Evolutionary conservation across 768 basidiomycete species (phyloP).

Genomic region (Tricholoma flavovirens): DNA sequence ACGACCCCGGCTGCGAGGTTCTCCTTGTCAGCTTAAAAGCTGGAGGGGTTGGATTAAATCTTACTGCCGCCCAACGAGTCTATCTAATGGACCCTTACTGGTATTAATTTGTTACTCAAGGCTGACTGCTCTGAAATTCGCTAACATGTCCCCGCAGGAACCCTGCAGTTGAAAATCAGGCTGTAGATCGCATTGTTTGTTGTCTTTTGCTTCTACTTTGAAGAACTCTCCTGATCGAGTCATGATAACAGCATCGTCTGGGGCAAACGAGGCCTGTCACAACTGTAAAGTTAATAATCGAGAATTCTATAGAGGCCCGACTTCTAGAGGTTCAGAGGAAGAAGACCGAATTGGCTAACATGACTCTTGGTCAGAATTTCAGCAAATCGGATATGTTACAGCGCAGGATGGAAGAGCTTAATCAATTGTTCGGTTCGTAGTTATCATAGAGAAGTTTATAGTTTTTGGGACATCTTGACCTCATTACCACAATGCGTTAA

Average conservation of each 20-base stretch:
- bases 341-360: constrained; percentile 91
- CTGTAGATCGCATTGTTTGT: constrained; percentile 93
- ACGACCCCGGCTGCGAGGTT: constrained; percentile 88
- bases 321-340: constrained; percentile 91
- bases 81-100: constrained; percentile 98
- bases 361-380: constrained; percentile 84
- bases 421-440: constrained; percentile 58
- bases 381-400: constrained; percentile 85
- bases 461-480: constrained; percentile 17
- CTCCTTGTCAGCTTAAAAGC: constrained; percentile 94
- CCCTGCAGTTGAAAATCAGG: constrained; percentile 95
- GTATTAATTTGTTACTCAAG: constrained; percentile 30
- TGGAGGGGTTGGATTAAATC: constrained; percentile 94
- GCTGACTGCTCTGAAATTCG: neutral
- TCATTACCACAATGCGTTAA: constrained; percentile 13
- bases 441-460: constrained; percentile 21
- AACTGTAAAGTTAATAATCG: constrained; percentile 90
- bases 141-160: constrained; percentile 53
- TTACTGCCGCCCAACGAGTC: constrained; percentile 89
- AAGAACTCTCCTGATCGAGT: neutral
- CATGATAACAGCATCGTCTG: constrained; percentile 70
- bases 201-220: neutral
- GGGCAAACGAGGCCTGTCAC: constrained; percentile 92
- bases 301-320: constrained; percentile 89
- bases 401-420: constrained; percentile 84